Percentiles rank a stretch among this genome's conserved stretches.
phyloP scores from a whole-genome alignment of 2,329 filamentous ascomycete species.

The Cordyceps cicadae region DNA sequence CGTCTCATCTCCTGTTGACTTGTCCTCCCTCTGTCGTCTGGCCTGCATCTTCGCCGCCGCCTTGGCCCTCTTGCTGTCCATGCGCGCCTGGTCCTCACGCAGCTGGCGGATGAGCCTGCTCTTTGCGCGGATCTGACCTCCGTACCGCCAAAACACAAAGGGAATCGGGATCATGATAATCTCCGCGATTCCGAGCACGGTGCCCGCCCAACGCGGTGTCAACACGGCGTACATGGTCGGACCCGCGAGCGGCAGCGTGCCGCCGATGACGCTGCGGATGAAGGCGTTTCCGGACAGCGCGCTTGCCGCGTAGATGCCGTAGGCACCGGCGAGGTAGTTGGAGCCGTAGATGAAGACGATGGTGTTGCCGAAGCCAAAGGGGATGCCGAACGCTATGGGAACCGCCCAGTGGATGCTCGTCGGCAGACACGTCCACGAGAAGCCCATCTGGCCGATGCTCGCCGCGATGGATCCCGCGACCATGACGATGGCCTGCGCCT shows the following conservation, averaged over 20 bases:
- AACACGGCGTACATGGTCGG: conserved; percentile 57
- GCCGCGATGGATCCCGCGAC: conserved; percentile 63
- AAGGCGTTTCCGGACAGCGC: conserved; percentile 69
- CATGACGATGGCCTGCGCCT: conserved; percentile 69
- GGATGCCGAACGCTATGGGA: conserved; percentile 64
- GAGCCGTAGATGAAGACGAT: conserved; percentile 68
- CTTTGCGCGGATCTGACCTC: conserved; percentile 36
- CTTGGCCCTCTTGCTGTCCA: conserved; percentile 9
- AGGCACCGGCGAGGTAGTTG: conserved; percentile 66
- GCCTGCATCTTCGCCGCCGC: neutral
- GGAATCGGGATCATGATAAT: conserved; percentile 65
- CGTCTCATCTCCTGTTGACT: neutral
- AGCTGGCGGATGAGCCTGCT: conserved; percentile 34
- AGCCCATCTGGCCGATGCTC: conserved; percentile 70
- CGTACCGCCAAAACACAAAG: conserved; percentile 59
- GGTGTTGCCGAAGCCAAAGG: conserved; percentile 65
- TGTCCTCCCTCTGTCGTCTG: neutral
- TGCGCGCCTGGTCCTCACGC: conserved; percentile 29
- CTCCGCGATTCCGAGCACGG: conserved; percentile 60
- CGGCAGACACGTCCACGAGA: conserved; percentile 74
- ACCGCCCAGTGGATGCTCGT: conserved; percentile 65
- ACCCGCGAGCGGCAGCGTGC: conserved; percentile 63
- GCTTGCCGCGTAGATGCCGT: conserved; percentile 68
- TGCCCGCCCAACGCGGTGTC: conserved; percentile 66
- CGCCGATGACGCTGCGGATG: conserved; percentile 58